Base-by-base conservation (phyloP, 768 basidiomycete species). In the Pleurotus djamor region DNA sequence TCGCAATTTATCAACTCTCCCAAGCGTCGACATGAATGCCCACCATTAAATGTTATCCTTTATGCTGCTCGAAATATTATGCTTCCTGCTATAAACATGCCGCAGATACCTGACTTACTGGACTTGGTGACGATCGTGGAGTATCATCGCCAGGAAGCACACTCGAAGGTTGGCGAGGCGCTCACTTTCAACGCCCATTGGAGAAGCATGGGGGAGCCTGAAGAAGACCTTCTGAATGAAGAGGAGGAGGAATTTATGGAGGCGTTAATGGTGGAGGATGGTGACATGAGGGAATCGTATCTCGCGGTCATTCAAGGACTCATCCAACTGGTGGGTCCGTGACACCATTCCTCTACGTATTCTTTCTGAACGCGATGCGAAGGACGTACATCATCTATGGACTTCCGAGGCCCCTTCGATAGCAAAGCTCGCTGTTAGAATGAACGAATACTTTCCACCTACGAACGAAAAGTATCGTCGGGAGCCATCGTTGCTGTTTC, bases 401-500 rank as follows among this genome's bases (percentile, higher is more conserved):
- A 65, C 69, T 3, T 55, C 60, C 17, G 52, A 59, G 17, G 60
- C 65, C 32, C 62, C 63, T 2, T 73, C 71, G 14, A 66, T 75
- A 55, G 60, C 69, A 5, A 68, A 74, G 36, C 75, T 76, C 58
- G 70, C 74, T 66, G 59, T 74, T 41, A 72, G 72, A 5, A 76
- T 77, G 61, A 72, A 79, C 47, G 72, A 78, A 63, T 81, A 80
- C 64, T 73, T 76, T 56, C 74, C 72, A 8, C 66, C 68, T 48
- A 61, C 74, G 13, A 65, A 72, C 59, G 58, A 66, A 33, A 59
- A 61, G 32, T 60, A 56, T 48, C 43, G 57, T 41, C 48, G 44
- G 48, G 45, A 60, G 44, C 67, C 69, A 7, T 66, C 68, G 21
- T 66, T 64, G 12, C 64, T 68, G 16, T 72, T 74, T 49, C 68